Evolutionary conservation across 495 filamentous ascomycete species (phyloP), one percentile per base, ranked within the genome.

Genomic region (Penicillium paxilli): DNA sequence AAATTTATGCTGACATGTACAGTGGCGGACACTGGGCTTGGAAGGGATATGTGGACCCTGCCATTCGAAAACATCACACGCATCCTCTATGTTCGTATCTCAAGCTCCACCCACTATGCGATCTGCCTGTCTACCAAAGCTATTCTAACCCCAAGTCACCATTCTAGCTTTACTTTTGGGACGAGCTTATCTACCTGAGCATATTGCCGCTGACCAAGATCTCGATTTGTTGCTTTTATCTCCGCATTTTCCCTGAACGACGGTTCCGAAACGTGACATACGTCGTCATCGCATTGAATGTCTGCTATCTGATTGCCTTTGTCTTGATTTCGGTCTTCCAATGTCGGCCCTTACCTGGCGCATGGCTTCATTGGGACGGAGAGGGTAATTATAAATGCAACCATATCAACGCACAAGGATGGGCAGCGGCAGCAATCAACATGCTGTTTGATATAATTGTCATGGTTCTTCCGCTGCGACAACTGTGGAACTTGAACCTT

Each of bases 381-480:
- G 58, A 70, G 44, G 64, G 67, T 10, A 16, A 67, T 21, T 71
- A 68, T 38, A 57, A 65, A 44, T 75, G 72, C 63, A 65, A 79
- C 26, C 68, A 75, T 47, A 65, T 74, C 40, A 77, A 76, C 37
- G 65, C 62, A 5, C 59, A 76, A n/a, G 74, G 63, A 2, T 75
- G 69, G 66, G 57, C 68, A 14, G 59, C 71, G 19, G 68, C 76
- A 1, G 62, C 52, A 8, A 57, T 83, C 47, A 79, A 76, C 46
- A 75, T 84, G 28, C 44, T 71, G 3, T 60, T 81, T 1, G 80
- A 84, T 52, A 40, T 77, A 0, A 58, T 70, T 44, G 74, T 79
- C 42, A 66, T 84, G 57, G 44, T 65, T 1, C 60, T 87, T 41
- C 70, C 72, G 14, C 41, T 76, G 11, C 57, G 47, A 16, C 60